Evolutionary conservation across 345 rosid species (phyloP).

Genomic region (Odontarrhena argentea): DNA sequence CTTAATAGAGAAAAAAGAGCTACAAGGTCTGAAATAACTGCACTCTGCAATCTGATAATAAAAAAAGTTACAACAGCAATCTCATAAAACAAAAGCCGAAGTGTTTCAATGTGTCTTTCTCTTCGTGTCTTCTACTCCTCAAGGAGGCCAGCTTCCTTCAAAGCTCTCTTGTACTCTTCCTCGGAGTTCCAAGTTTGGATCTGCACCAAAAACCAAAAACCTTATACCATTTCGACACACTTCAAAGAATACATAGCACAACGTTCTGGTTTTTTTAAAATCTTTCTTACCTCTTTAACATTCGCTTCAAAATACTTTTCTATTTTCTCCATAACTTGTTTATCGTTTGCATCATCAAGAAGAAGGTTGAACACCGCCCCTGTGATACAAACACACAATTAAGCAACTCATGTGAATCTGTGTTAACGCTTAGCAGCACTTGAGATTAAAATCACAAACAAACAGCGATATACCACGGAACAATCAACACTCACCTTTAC

Average conservation of each 20-base stretch:
- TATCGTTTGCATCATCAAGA: conserved; percentile 46
- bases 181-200: conserved; percentile 39
- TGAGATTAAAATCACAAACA: background rate
- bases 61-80: conserved; percentile 11
- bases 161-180: conserved; percentile 40
- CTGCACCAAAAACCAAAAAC: conserved; percentile 21
- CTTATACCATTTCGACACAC: conserved; percentile 1
- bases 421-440: background rate
- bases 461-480: background rate
- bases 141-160: conserved; percentile 41
- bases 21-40: background rate
- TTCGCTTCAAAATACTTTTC: conserved; percentile 61
- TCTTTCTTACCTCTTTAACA: conserved; percentile 54
- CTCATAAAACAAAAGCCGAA: background rate
- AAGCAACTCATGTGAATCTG: background rate
- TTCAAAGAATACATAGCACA: background rate
- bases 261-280: background rate
- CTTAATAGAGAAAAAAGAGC: background rate
- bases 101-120: background rate
- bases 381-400: conserved; percentile 32
- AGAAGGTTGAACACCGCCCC: conserved; percentile 92
- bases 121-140: conserved; percentile 19
- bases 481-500: conserved; percentile 60
- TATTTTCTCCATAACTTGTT: conserved; percentile 65
- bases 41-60: conserved; percentile 16